phyloP scores from a whole-genome alignment of 2,329 filamentous ascomycete genomes.

The Aspergillus aculeatinus region DNA sequence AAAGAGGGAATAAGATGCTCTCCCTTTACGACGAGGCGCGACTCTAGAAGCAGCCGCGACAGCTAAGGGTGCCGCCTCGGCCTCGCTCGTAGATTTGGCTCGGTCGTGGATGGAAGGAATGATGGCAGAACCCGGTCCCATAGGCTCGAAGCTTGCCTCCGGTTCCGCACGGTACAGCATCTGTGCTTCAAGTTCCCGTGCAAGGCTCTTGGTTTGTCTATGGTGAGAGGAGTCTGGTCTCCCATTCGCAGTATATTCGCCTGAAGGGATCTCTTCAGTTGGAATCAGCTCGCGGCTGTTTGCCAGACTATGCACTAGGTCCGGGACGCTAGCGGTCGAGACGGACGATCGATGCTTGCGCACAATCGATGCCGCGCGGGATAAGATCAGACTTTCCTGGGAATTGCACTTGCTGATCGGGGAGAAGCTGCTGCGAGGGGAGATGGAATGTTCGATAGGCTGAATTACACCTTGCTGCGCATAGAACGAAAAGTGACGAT shows the following conservation, averaged over 20 bases:
- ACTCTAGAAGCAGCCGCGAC: constrained; percentile 28
- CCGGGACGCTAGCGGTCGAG: constrained; percentile 47
- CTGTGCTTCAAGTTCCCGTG: constrained; percentile 33
- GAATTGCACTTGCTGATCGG: constrained; percentile 58
- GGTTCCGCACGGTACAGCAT: constrained; percentile 28
- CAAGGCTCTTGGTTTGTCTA: constrained; percentile 40
- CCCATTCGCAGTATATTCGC: constrained; percentile 16
- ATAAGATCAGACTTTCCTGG: constrained; percentile 56
- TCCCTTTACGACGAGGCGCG: constrained; percentile 33
- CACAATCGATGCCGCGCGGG: constrained; percentile 48
- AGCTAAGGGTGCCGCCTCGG: constrained; percentile 25
- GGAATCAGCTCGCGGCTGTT: constrained; percentile 41
- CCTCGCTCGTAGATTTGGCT: constrained; percentile 38
- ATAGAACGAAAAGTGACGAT: constrained; percentile 49
- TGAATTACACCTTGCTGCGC: constrained; percentile 42
- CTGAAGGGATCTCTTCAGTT: constrained; percentile 24
- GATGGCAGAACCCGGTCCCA: constrained; percentile 24
- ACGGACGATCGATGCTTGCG: constrained; percentile 50
- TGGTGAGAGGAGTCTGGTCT: constrained; percentile 31
- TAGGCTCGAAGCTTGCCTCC: constrained; percentile 28
- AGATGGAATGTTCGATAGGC: constrained; percentile 40
- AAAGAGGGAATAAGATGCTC: constrained; percentile 46
- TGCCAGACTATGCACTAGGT: constrained; percentile 43
- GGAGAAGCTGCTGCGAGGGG: constrained; percentile 50
- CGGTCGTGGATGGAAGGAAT: constrained; percentile 33